Conservation (phyloP, 2,329 filamentous ascomycete genomes). For the Hypomyces rosellus region DNA sequence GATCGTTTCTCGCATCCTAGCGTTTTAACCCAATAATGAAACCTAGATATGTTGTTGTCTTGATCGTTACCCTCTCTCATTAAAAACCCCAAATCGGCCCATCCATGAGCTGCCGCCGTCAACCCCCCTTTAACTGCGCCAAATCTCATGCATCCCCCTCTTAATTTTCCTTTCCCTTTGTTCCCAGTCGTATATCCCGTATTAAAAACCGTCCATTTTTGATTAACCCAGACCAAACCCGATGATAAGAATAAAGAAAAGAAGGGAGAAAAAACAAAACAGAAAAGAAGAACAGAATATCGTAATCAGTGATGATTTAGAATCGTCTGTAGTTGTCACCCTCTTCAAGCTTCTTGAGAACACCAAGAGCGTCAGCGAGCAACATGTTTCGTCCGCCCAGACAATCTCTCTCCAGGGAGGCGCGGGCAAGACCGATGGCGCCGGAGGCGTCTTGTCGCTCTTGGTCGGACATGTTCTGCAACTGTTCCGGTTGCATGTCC, state of each 20-base stretch:
- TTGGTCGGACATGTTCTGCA: conserved; percentile 27
- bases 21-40: too few relatives aligned
- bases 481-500: conserved; percentile 31
- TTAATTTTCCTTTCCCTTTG: too few relatives aligned
- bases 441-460: conserved; percentile 36
- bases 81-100: too few relatives aligned
- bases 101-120: too few relatives aligned
- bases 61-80: too few relatives aligned
- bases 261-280: background rate
- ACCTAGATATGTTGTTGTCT: too few relatives aligned
- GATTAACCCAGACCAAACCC: background rate
- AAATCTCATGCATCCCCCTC: too few relatives aligned
- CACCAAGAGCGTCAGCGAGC: conserved; percentile 47
- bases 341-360: conserved; percentile 46
- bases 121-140: too few relatives aligned
- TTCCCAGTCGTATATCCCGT: too few relatives aligned
- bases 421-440: conserved; percentile 43
- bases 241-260: background rate
- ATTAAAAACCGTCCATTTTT: too few relatives aligned
- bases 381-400: conserved; percentile 42
- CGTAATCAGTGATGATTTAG: background rate
- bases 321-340: conserved; percentile 33
- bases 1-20: too few relatives aligned
- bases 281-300: background rate
- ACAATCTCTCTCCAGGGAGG: conserved; percentile 43